Evolutionary conservation across 2,329 filamentous ascomycete species (phyloP), one percentile per base, ranked within the genome.

Genomic region (Ophiostoma piceae): DNA sequence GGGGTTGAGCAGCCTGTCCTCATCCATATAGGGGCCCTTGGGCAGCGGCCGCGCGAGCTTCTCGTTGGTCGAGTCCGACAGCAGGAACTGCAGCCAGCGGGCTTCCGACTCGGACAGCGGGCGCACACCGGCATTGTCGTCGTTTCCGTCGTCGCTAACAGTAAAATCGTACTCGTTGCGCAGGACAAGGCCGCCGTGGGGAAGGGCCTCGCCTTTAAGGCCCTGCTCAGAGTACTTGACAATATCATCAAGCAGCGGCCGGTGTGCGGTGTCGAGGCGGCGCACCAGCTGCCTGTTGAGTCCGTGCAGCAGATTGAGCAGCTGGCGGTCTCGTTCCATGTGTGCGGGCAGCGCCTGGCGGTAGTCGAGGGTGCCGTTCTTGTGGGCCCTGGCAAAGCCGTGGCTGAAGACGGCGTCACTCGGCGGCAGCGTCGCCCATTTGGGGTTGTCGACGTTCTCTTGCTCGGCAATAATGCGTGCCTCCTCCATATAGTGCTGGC

Each of bases 71-170:
- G 75, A 75, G 35, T 74, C 73, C 22, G 73, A 74, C 26, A 76
- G 74, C 26, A 80, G 70, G 7, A 77, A 77, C 67, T 74, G 72
- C 51, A 80, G 72, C 77, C 78, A 79, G 26, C 73, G 68, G n/a
- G 78, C 69, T 43, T 80, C 79, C 8, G 74, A 71, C 39, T 73
- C 72, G 62, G 73, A 72, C 16, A 79, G 41, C 1, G 70, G 70
- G 7, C 73, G 70, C 7, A 64, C 60, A 19, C 19, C 9, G 3
- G 2, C 5, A 3, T 16, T 14, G 0, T 16, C 14, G 26, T 26
- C 9, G 22, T 26, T 11, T 3, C n/a, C 8, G 1, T 22, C 19
- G 22, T 57, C n/a, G 7, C 3, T 7, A 1, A 26, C 51, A 8
- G 26, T 54, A 11, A 39, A 32, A 26, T 74, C 69, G 26, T 72